Evolutionary conservation across 192 early-diverging fungal species (phyloP).

Genomic region (Jimgerdemannia flammicorona): DNA sequence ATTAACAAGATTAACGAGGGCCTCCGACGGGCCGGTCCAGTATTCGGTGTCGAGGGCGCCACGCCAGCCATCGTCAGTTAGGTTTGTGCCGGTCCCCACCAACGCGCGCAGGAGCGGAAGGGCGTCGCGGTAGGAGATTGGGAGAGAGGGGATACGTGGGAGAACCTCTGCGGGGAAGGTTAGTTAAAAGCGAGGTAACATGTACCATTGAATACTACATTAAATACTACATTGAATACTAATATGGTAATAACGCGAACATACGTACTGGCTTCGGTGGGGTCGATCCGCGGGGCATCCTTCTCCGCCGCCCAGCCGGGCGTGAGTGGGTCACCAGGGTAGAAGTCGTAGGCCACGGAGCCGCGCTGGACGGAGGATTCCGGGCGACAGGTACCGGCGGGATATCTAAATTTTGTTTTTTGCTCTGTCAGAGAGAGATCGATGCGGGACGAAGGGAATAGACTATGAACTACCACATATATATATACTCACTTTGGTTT

Average conservation of each 20-base stretch:
- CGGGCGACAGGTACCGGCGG: constrained; percentile 49
- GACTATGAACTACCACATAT: neutral
- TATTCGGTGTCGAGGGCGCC: constrained; percentile 36
- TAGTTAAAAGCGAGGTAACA: no score
- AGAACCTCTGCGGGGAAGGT: constrained; percentile 27
- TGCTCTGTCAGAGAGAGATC: neutral
- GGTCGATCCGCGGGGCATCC: constrained; percentile 48
- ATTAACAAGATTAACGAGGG: constrained; percentile 49
- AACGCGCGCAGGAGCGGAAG: constrained; percentile 54
- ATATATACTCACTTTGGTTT: constrained; percentile 25
- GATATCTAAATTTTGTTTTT: constrained; percentile 22
- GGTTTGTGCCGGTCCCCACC: constrained; percentile 36
- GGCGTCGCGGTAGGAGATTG: constrained; percentile 60
- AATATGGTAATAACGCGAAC: no score
- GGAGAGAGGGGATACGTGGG: constrained; percentile 60
- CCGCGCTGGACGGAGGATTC: constrained; percentile 56
- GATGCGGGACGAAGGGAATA: neutral
- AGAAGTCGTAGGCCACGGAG: constrained; percentile 46
- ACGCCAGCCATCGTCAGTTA: constrained; percentile 1
- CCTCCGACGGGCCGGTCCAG: constrained; percentile 56
- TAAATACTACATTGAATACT: neutral
- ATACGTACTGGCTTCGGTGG: constrained; percentile 21
- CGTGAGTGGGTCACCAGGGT: constrained; percentile 62
- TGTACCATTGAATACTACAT: no score
- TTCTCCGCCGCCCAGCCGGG: constrained; percentile 52